Evolutionary conservation across 148 eudicot species (phyloP).

Genomic region (Silene conica): DNA sequence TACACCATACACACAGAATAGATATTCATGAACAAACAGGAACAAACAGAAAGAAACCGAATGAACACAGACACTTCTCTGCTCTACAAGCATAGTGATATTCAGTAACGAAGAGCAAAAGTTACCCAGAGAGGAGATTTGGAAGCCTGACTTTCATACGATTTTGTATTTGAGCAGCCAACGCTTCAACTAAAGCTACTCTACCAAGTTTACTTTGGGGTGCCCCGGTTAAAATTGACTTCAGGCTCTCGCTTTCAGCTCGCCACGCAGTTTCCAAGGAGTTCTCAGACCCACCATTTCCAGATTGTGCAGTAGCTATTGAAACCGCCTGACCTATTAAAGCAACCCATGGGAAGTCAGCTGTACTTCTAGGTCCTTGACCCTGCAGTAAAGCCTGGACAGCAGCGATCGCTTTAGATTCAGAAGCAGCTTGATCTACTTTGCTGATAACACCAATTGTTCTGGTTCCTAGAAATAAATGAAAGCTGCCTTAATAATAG

Average conservation of each 20-base stretch:
- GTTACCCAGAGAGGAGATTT: conserved; percentile 82
- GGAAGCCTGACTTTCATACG: conserved; percentile 94
- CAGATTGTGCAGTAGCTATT: conserved; percentile 85
- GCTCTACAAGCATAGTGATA: neutral
- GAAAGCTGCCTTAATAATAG: neutral
- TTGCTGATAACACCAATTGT: conserved; percentile 95
- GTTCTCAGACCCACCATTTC: conserved; percentile 76
- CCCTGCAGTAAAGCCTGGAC: conserved; percentile 87
- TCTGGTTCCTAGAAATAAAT: conserved; percentile 62
- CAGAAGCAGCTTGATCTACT: conserved; percentile 92
- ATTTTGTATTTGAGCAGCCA: conserved; percentile 83
- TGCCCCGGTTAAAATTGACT: conserved; percentile 86
- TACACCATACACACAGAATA: neutral
- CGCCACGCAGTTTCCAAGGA: conserved; percentile 98
- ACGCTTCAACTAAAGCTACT: conserved; percentile 83
- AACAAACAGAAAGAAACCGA: neutral
- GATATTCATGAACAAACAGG: neutral
- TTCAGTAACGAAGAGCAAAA: conserved; percentile 14
- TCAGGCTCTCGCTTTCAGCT: conserved; percentile 94
- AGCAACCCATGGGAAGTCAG: conserved; percentile 95
- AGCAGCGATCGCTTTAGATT: conserved; percentile 88
- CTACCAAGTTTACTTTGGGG: conserved; percentile 95
- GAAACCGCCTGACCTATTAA: conserved; percentile 98
- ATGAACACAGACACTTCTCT: neutral
- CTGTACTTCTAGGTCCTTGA: conserved; percentile 90